These are phyloP conservation scores for Dothistroma septosporum DNA, from an alignment of 2,329 filamentous ascomycete genomes.

Conservation along the genomic window DNA sequence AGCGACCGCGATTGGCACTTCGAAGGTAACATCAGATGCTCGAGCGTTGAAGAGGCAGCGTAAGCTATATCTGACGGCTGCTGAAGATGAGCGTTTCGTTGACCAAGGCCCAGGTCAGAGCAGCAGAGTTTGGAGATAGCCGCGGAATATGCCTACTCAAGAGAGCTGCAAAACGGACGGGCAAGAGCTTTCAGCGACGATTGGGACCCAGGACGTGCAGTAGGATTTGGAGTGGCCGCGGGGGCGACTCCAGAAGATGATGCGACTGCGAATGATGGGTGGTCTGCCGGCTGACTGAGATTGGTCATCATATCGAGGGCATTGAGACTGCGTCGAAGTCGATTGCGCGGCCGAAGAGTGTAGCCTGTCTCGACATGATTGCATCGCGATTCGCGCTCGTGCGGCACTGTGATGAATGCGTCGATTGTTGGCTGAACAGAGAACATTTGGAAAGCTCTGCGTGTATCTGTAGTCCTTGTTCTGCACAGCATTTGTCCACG, in stretches of 20 bases:
- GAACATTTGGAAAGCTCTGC: too few species aligned
- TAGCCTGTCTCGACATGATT: background rate
- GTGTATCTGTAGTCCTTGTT: too few species aligned
- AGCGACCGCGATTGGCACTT: constrained; percentile 37
- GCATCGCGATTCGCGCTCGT: background rate
- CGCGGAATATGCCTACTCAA: constrained; percentile 18
- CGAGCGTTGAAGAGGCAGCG: constrained; percentile 15
- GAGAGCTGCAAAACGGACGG: constrained; percentile 15
- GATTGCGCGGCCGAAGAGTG: background rate
- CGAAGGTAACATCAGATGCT: constrained; percentile 33
- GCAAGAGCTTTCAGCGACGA: constrained; percentile 22
- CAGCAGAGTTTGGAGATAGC: constrained; percentile 11
- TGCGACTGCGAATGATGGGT: background rate
- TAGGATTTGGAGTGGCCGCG: constrained; percentile 8
- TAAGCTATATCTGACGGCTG: background rate
- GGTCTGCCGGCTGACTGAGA: background rate
- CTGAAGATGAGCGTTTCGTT: background rate
- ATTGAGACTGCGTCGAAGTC: background rate
- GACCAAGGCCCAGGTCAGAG: constrained; percentile 5
- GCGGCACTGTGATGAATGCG: background rate
- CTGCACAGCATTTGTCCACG: background rate
- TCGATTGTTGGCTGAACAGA: too few species aligned
- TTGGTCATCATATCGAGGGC: background rate
- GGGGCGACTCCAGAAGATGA: background rate
- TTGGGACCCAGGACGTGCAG: constrained; percentile 19